Conservation (phyloP, 306 rosid genomes). For the Crotalaria pallida region DNA sequence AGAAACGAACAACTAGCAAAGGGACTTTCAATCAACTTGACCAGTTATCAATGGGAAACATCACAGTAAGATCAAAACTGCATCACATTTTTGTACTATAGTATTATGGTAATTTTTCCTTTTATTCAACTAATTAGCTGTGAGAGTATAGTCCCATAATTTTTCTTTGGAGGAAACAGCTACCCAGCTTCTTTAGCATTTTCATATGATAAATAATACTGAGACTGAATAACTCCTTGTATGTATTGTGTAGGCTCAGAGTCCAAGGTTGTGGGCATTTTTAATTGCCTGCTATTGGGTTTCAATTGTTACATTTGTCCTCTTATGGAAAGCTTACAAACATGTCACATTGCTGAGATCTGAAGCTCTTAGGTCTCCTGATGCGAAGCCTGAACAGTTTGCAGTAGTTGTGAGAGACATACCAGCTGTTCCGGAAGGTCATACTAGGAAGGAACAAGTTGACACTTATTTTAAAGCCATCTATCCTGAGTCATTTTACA, state of each 20-base stretch:
- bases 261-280: constrained; percentile 81
- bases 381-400: constrained; percentile 61
- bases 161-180: not conserved
- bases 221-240: constrained; percentile 13
- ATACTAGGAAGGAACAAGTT: constrained; percentile 66
- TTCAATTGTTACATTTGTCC: constrained; percentile 57
- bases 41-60: constrained; percentile 65
- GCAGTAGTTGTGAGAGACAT: constrained; percentile 88
- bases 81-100: not conserved
- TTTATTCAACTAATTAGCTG: not conserved
- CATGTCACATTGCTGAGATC: constrained; percentile 60
- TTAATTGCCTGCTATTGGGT: constrained; percentile 65
- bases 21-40: constrained; percentile 63
- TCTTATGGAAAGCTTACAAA: constrained; percentile 83
- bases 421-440: constrained; percentile 57
- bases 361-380: constrained; percentile 60
- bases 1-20: constrained; percentile 30
- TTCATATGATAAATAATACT: not conserved
- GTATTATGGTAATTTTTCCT: constrained; percentile 6
- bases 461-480: constrained; percentile 59
- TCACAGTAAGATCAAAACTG: constrained; percentile 36
- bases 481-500: constrained; percentile 74
- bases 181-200: not conserved
- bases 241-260: constrained; percentile 37
- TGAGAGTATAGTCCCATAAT: not conserved